Conservation (phyloP, 2,329 filamentous ascomycete genomes). For the Fusarium haematococcum region DNA sequence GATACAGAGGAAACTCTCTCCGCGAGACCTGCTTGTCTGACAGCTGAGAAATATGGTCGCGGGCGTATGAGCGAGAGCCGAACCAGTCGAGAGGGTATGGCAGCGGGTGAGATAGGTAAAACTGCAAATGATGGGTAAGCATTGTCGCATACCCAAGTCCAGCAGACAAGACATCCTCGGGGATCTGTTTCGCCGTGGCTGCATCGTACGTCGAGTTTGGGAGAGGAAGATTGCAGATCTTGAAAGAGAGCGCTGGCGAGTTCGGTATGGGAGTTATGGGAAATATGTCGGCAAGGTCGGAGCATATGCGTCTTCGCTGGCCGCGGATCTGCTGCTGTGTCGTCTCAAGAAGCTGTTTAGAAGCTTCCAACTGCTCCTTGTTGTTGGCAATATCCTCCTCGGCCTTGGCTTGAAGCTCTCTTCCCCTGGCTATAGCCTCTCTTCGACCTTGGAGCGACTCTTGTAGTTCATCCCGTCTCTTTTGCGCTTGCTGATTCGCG, state of each 20-base stretch:
- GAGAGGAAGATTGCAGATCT: conserved; percentile 81
- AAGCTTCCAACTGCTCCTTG: conserved; percentile 67
- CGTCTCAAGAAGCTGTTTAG: conserved; percentile 64
- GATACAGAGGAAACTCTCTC: conserved; percentile 84
- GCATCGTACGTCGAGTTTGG: conserved; percentile 83
- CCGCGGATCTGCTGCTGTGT: conserved; percentile 77
- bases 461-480: conserved; percentile 74
- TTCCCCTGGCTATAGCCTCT: conserved; percentile 75
- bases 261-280: conserved; percentile 75
- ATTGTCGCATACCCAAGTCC: conserved; percentile 85
- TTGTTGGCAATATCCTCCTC: conserved; percentile 72
- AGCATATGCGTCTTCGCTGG: conserved; percentile 89
- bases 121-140: conserved; percentile 79
- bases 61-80: conserved; percentile 80
- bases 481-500: conserved; percentile 70
- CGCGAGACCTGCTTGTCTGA: conserved; percentile 61
- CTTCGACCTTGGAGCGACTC: conserved; percentile 74
- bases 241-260: conserved; percentile 78
- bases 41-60: conserved; percentile 77
- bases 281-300: conserved; percentile 83
- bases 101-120: conserved; percentile 82
- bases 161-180: conserved; percentile 81
- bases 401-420: conserved; percentile 67
- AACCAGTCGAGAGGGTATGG: conserved; percentile 82
- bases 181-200: conserved; percentile 56